phyloP scores from a whole-genome alignment of 75 land plant genomes.

The Pinus albicaulis region DNA sequence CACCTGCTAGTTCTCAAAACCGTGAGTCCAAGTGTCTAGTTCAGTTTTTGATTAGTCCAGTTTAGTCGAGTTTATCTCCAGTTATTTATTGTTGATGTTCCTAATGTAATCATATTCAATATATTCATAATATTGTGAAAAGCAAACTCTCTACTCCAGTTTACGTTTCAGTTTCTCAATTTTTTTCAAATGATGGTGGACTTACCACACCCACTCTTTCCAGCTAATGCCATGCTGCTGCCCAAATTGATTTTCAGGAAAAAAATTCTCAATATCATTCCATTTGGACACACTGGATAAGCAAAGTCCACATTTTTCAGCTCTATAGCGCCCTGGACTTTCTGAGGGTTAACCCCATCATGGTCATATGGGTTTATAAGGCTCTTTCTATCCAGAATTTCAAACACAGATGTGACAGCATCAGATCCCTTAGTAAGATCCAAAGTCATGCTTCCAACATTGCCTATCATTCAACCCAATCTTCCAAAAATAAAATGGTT shows the following conservation, averaged over 20 bases:
- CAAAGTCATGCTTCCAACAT: constrained; percentile 75
- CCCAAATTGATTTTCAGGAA: constrained; percentile 16
- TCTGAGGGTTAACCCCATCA: not conserved
- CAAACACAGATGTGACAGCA: constrained; percentile 61
- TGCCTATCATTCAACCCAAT: constrained; percentile 76
- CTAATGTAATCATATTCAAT: too few relatives aligned
- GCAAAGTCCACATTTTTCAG: constrained; percentile 21
- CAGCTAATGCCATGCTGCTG: constrained; percentile 7
- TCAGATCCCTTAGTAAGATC: constrained; percentile 68
- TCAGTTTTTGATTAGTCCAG: too few relatives aligned
- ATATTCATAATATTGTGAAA: too few relatives aligned
- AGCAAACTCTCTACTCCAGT: too few relatives aligned
- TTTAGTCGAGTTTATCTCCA: too few relatives aligned
- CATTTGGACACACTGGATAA: constrained; percentile 29
- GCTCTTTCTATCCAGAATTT: constrained; percentile 20
- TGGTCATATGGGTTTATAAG: constrained; percentile 20
- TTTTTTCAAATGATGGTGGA: too few relatives aligned
- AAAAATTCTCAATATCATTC: constrained; percentile 17
- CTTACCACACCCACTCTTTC: constrained; percentile 11
- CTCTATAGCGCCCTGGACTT: constrained; percentile 20
- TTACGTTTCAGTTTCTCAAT: too few relatives aligned
- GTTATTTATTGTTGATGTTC: too few relatives aligned
- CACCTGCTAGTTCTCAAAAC: too few relatives aligned
- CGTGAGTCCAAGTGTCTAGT: too few relatives aligned
- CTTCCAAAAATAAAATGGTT: constrained; percentile 70